These are phyloP conservation scores for Beauveria varroae DNA, from an alignment of 2,329 filamentous ascomycete genomes.

Conservation along the genomic window DNA sequence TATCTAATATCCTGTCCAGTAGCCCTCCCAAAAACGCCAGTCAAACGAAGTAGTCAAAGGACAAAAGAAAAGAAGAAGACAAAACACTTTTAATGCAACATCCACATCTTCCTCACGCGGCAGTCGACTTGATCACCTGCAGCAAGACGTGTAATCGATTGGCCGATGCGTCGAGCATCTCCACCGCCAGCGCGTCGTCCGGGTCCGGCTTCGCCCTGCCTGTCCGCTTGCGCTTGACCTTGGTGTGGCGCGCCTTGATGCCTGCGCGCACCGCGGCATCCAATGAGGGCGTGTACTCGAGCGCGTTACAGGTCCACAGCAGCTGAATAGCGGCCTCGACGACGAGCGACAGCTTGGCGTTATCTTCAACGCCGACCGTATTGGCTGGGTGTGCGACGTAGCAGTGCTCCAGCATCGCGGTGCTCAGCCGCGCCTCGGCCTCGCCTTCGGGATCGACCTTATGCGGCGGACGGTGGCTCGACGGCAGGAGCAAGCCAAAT, in stretches of 20 bases:
- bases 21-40: not conserved
- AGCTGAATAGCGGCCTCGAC: slow-evolving; percentile 58
- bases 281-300: slow-evolving; percentile 30
- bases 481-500: slow-evolving; percentile 36
- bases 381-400: slow-evolving; percentile 62
- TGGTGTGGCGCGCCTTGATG: slow-evolving; percentile 40
- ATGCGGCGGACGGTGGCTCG: slow-evolving; percentile 32
- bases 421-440: slow-evolving; percentile 32
- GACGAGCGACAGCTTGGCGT: slow-evolving; percentile 63
- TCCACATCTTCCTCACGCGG: slow-evolving; percentile 14
- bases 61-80: not conserved
- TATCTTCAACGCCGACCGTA: slow-evolving; percentile 53
- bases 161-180: slow-evolving; percentile 36
- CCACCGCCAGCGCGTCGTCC: slow-evolving; percentile 34
- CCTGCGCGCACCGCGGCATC: slow-evolving; percentile 36
- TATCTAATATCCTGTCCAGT: not conserved
- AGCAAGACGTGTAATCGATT: slow-evolving; percentile 34
- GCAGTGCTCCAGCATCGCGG: slow-evolving; percentile 43
- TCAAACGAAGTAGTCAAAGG: not conserved
- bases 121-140: slow-evolving; percentile 23
- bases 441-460: slow-evolving; percentile 30
- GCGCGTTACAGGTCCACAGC: slow-evolving; percentile 30
- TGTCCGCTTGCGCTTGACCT: slow-evolving; percentile 34
- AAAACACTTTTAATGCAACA: not conserved
- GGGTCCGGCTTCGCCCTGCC: slow-evolving; percentile 25